Base-by-base conservation (phyloP, 495 filamentous ascomycete genomes). In the Penicillium waksmanii region DNA sequence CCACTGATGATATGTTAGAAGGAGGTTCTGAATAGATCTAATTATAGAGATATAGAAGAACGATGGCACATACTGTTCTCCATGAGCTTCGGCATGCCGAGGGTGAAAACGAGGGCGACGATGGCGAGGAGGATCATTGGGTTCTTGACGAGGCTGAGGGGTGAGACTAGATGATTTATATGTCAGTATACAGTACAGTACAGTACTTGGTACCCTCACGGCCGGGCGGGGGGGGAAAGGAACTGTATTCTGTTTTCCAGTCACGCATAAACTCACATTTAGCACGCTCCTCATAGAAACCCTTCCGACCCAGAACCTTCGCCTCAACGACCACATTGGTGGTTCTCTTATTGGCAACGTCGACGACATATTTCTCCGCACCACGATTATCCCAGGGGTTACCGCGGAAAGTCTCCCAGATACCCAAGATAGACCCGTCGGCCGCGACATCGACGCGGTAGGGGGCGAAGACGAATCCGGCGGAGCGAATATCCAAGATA, bases 41-140 rank as follows among this genome's bases (percentile, higher is more conserved):
- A n/a, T n/a, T n/a, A n/a, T n/a, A n/a, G n/a, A n/a, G n/a, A n/a
- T n/a, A n/a, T n/a, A n/a, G n/a, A n/a, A n/a, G n/a, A n/a, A n/a
- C n/a, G n/a, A n/a, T n/a, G n/a, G n/a, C 10, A 85, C 93, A 55
- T 85, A 97, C 93, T 96, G 64, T 96, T 97, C 52, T 98, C 93
- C 76, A 98, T 85, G 35, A 98, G 69, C 74, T 97, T 93, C 9
- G 95, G 95, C 86, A 98, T 87, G 27, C 93, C 93, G 51, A 97
- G 76, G 42, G 96, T 92, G 47, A 96, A 73, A 0, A 72, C 87
- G 80, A 97, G 80, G 33, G 87, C 89, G 21, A 94, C 86, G 19
- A 96, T 70, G 12, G 89, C 90, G 74, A 98, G 84, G 46, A 98
- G 76, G 56, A 98, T 96, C 90, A 98, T 98, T 3, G 95, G 95